Base-by-base conservation (phyloP, 1,284 basidiomycete species). In the Ganoderma sp. region DNA sequence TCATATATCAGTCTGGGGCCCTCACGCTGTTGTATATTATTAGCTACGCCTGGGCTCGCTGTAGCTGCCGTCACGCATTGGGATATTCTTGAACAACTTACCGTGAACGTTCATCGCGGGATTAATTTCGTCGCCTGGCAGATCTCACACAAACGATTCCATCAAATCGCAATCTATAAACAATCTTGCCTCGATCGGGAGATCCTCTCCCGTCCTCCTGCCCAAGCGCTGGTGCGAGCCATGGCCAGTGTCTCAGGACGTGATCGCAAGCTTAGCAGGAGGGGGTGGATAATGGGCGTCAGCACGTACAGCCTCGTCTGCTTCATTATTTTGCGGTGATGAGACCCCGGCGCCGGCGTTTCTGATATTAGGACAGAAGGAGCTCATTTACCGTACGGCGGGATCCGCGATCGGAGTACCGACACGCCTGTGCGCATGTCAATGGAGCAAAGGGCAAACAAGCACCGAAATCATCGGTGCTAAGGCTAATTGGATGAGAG, bases 121-220 rank as follows among this genome's bases (percentile, higher is more conserved):
- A 58, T 60, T 63, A 60, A 69, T 67, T 63, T 62, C 28, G 64
- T 65, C 57, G 28, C 25, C 50, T 32, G 32, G 32, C 45, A 71
- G 69, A 71, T 71, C 68, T 67, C 63, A 66, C 62, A 71, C 50
- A 61, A 63, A 65, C 64, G 71, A 73, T 73, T 60, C 64, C 66
- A 73, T 73, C 71, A 73, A 70, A 71, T 70, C 66, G 71, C 60
- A 65, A 73, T 71, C 66, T 71, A 34, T 41, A n/a, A 60, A 68
- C 57, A 65, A 70, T 69, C 64, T 71, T 43, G 61, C 34, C 64
- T 61, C 66, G 66, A 71, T 71, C 70, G 66, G 67, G 42, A 68
- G 67, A 67, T 67, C 67, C 37, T n/a, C 3, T 39, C 4, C 28
- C 22, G 7, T n/a, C n/a, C n/a, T 17, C 41, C 3, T 58, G 15